phyloP scores from a whole-genome alignment of 257 asterid species.

The Cruciata laevipes region DNA sequence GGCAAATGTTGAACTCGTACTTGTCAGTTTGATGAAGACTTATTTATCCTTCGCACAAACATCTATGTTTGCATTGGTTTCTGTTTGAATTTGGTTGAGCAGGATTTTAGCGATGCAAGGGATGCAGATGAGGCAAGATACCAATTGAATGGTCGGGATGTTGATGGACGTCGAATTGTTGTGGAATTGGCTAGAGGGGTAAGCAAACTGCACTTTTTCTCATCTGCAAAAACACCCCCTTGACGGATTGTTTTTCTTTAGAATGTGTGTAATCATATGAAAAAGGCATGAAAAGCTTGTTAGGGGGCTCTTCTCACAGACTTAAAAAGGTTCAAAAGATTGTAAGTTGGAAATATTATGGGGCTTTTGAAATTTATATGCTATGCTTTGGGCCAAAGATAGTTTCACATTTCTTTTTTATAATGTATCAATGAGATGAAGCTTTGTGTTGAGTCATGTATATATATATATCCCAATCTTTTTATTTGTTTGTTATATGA shows the following conservation, averaged over 20 bases:
- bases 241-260: not conserved
- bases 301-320: not conserved
- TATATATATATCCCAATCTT: not conserved
- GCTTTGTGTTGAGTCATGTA: not conserved
- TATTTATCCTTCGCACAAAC: constrained; percentile 8
- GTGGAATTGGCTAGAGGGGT: constrained; percentile 97
- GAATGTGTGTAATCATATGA: not conserved
- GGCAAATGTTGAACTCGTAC: not conserved
- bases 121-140: constrained; percentile 98
- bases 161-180: constrained; percentile 85
- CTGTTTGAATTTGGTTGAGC: constrained; percentile 21
- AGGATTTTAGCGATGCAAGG: constrained; percentile 93
- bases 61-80: constrained; percentile 25
- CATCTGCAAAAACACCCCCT: not conserved
- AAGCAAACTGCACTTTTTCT: constrained; percentile 21
- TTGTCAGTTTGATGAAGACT: not conserved
- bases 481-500: not conserved
- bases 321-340: not conserved
- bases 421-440: not conserved
- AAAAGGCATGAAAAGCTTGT: not conserved
- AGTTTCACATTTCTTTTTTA: not conserved
- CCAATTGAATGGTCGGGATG: constrained; percentile 75
- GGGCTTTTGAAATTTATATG: not conserved
- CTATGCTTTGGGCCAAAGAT: not conserved
- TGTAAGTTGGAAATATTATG: not conserved